A percentile compares a stretch with the other conserved stretches of the same genome.
Conservation (phyloP, 208 protist genomes). For the Strigomonas oncopelti region DNA sequence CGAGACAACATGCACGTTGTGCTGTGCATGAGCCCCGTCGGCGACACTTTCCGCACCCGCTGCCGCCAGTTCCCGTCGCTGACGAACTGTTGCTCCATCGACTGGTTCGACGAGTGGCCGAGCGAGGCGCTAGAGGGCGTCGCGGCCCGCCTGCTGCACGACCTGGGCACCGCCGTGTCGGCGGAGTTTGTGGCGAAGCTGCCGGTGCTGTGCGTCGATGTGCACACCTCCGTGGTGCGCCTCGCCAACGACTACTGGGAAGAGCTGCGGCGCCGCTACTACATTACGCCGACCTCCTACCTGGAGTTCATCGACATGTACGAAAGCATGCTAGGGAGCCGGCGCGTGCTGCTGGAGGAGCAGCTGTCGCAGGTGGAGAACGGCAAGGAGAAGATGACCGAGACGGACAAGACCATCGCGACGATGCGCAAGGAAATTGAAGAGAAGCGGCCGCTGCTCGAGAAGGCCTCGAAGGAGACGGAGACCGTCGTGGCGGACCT, state of each 20-base stretch:
- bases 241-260: conserved; percentile 85
- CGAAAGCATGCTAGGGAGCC: conserved; percentile 78
- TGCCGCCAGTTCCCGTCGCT: conserved; percentile 97
- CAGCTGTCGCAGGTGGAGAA: conserved; percentile 89
- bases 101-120: conserved; percentile 98
- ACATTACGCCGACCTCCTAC: conserved; percentile 95
- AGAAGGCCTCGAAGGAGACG: conserved; percentile 86
- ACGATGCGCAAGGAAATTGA: conserved; percentile 91
- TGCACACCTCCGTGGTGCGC: conserved; percentile 74
- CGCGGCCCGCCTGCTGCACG: conserved; percentile 73
- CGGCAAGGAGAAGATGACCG: conserved; percentile 88
- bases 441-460: conserved; percentile 84
- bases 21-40: conserved; percentile 95
- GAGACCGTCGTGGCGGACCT: conserved; percentile 88
- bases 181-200: conserved; percentile 57
- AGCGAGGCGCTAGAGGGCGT: conserved; percentile 90
- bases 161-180: conserved; percentile 36
- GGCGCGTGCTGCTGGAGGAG: conserved; percentile 69
- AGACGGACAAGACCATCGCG: conserved; percentile 91
- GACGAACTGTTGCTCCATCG: conserved; percentile 97
- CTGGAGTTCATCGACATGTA: conserved; percentile 95
- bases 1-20: conserved; percentile 95
- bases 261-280: conserved; percentile 91
- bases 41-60: conserved; percentile 91
- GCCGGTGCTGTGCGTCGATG: conserved; percentile 82